Conservation (phyloP, 2,329 filamentous ascomycete genomes). For the Pseudonectria buxi region DNA sequence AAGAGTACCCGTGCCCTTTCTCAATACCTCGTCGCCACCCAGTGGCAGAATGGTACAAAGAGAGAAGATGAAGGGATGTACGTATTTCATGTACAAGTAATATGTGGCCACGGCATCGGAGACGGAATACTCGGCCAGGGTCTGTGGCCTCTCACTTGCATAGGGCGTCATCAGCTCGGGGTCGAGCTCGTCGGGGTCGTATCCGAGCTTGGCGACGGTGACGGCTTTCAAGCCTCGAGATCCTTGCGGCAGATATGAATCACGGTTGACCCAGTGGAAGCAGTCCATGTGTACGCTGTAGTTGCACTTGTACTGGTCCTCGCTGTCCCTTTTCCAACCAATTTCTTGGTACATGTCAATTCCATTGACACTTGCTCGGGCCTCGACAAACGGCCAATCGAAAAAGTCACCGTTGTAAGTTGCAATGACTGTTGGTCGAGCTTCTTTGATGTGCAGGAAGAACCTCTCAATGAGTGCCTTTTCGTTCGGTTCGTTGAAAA, state of each 20-base stretch:
- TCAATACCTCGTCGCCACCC: conserved; percentile 82
- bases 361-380: conserved; percentile 83
- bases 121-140: conserved; percentile 93
- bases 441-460: conserved; percentile 92
- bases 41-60: conserved; percentile 93
- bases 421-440: conserved; percentile 89
- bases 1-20: conserved; percentile 96
- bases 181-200: conserved; percentile 95
- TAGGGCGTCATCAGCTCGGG: conserved; percentile 94
- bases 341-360: conserved; percentile 99
- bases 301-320: conserved; percentile 93
- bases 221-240: conserved; percentile 96
- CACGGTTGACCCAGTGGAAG: conserved; percentile 97
- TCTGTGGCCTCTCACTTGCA: conserved; percentile 86
- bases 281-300: conserved; percentile 99
- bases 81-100: conserved; percentile 99
- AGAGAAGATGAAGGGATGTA: conserved; percentile 99
- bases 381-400: conserved; percentile 98
- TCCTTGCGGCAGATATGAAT: conserved; percentile 94
- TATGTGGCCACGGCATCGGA: conserved; percentile 98
- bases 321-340: conserved; percentile 88
- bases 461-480: conserved; percentile 83
- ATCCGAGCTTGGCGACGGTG: conserved; percentile 94
- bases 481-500: conserved; percentile 97
- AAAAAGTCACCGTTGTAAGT: conserved; percentile 99